These are phyloP conservation scores for Calonectria ilicicola DNA, from an alignment of 2,329 filamentous ascomycete genomes.

Conservation along the genomic window DNA sequence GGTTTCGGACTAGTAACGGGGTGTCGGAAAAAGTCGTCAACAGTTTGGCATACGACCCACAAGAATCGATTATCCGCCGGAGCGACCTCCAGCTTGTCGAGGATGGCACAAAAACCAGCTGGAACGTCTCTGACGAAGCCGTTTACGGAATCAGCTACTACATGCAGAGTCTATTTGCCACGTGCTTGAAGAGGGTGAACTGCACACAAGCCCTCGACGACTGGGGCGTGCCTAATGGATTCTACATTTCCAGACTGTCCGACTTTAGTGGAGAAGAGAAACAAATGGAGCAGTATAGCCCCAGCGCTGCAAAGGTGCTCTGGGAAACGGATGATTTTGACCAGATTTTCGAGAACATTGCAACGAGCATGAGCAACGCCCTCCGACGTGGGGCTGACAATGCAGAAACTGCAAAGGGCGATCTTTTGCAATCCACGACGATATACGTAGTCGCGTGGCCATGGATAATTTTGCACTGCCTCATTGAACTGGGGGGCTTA, in stretches of 20 bases:
- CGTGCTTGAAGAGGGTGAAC: conserved; percentile 14
- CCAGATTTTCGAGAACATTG: conserved; percentile 21
- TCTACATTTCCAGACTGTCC: conserved; percentile 5
- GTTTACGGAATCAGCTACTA: conserved; percentile 29
- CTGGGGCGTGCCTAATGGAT: conserved; percentile 27
- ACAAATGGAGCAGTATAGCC: conserved; percentile 16
- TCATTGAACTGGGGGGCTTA: conserved; percentile 14
- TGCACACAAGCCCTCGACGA: conserved; percentile 20
- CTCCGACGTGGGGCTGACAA: conserved; percentile 15
- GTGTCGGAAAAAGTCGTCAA: conserved; percentile 11
- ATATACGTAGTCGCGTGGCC: conserved; percentile 25
- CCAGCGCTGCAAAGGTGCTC: conserved; percentile 16
- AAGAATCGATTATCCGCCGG: conserved; percentile 7
- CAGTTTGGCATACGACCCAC: conserved; percentile 15
- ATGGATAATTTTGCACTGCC: conserved; percentile 26
- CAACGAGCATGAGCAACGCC: conserved; percentile 30
- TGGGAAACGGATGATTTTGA: conserved; percentile 14
- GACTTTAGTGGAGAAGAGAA: background rate
- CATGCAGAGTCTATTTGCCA: conserved; percentile 25
- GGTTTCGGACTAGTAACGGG: background rate
- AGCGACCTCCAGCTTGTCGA: conserved; percentile 6
- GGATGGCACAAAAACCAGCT: background rate
- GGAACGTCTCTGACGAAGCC: conserved; percentile 23
- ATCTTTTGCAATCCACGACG: conserved; percentile 8
- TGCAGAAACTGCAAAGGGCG: background rate